Evolutionary conservation across 1,284 basidiomycete species (phyloP), one percentile per base, ranked within the genome.

Genomic region (Coniferiporia sulphurascens): DNA sequence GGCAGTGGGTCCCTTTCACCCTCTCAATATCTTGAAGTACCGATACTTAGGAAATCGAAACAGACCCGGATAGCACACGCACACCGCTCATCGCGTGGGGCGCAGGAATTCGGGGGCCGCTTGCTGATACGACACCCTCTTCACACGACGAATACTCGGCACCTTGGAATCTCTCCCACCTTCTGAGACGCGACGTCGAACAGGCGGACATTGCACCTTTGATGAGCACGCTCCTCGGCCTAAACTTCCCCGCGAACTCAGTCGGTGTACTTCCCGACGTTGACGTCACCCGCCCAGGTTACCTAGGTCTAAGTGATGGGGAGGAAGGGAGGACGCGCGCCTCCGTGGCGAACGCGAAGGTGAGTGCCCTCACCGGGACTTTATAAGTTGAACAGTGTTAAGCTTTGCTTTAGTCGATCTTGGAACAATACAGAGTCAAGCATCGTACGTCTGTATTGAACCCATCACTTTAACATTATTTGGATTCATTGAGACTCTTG

Each of bases 11-110:
- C 19, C 17, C 17, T 21, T 46, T 46, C 44, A n/a, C 17, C 17
- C 44, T 35, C 43, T 21, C 55, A 32, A 27, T 55, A 48, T 55
- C 53, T 52, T 35, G 36, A 51, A 56, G 54, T 55, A 44, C 46
- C 36, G 56, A 38, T 48, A 59, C 19, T 50, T 9, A 62, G 38
- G 7, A 10, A 3, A 43, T 57, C 56, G 59, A 13, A 21, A 9
- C 62, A 91, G 89, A 95, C 65, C 92, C 91, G 0, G 91, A 95
- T 70, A 93, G 89, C 65, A 94, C 93, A 4, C 83, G 90, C 21
- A 95, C 92, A 0, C 92, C 92, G 15, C 76, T 94, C 15, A 78
- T 95, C n/a, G 84, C 81, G 0, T 95, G 93, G 92, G 92, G 92
- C 0, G 78, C 84, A 43, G 92, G 93, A 4, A 72, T 91, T 48